These are phyloP conservation scores for Yamadazyma philogaea DNA, from an alignment of 805 yeast genomes.

Conservation along the genomic window DNA sequence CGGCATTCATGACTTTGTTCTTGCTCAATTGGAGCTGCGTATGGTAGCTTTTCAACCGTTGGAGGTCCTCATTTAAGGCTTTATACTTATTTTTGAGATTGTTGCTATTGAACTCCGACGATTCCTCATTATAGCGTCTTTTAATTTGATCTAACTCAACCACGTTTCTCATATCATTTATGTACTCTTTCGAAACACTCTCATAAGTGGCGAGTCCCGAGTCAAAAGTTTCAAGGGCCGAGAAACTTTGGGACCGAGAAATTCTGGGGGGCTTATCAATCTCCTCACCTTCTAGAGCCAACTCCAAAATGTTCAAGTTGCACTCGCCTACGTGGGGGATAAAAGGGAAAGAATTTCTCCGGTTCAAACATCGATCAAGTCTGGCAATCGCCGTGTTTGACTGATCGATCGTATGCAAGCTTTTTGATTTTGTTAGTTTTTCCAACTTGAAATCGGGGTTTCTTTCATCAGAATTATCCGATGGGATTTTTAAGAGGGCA, in stretches of 20 bases:
- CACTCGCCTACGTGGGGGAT: neutral
- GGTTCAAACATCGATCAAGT: slow-evolving; percentile 17
- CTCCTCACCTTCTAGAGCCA: slow-evolving; percentile 6
- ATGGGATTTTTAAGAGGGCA: slow-evolving; percentile 19
- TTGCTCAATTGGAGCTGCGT: slow-evolving; percentile 25
- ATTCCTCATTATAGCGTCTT: slow-evolving; percentile 11
- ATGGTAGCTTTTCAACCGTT: slow-evolving; percentile 25
- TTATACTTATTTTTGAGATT: slow-evolving; percentile 20
- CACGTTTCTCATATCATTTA: slow-evolving; percentile 13
- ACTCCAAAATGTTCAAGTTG: slow-evolving; percentile 16
- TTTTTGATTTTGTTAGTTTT: slow-evolving; percentile 1
- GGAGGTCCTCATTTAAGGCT: slow-evolving; percentile 29
- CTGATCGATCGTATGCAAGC: neutral
- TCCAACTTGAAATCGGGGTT: slow-evolving; percentile 1
- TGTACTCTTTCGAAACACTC: slow-evolving; percentile 6
- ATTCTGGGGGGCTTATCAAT: neutral
- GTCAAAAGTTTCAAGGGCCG: slow-evolving; percentile 14
- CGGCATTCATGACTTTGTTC: slow-evolving; percentile 26
- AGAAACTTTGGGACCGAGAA: slow-evolving; percentile 8
- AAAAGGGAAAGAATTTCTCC: slow-evolving; percentile 37
- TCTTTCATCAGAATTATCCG: slow-evolving; percentile 6
- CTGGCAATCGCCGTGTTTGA: neutral
- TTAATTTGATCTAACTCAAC: slow-evolving; percentile 22
- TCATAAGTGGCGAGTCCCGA: slow-evolving; percentile 17
- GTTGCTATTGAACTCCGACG: slow-evolving; percentile 11